Percentiles rank a stretch among this genome's conserved stretches.
phyloP scores from a whole-genome alignment of 108 stramenopile species.

The Nitzschia palea region DNA sequence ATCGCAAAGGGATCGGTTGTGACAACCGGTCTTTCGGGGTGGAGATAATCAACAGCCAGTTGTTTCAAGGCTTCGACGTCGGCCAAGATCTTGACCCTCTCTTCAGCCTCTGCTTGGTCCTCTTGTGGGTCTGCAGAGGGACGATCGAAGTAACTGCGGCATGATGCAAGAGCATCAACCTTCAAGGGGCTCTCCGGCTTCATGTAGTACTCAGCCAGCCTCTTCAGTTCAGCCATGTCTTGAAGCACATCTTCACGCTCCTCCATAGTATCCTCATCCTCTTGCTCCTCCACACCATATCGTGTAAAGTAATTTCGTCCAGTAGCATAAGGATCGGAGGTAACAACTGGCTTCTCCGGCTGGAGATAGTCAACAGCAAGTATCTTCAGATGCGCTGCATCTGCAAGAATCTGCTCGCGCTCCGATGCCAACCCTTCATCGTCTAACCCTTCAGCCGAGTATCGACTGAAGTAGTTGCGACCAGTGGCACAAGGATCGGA shows the following conservation, averaged over 20 bases:
- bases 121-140: constrained; percentile 39
- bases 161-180: constrained; percentile 18
- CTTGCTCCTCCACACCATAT: constrained; percentile 43
- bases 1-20: constrained; percentile 31
- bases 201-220: constrained; percentile 29
- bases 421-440: constrained; percentile 43
- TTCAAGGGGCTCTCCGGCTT: constrained; percentile 43
- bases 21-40: constrained; percentile 58
- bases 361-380: constrained; percentile 36
- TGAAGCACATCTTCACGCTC: constrained; percentile 59
- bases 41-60: constrained; percentile 54
- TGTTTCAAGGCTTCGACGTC: constrained; percentile 56
- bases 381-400: constrained; percentile 35
- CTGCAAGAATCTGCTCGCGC: constrained; percentile 45
- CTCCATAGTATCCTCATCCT: constrained; percentile 43
- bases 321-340: constrained; percentile 32
- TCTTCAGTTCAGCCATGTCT: constrained; percentile 52
- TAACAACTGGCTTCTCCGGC: constrained; percentile 31
- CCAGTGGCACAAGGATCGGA: constrained; percentile 41
- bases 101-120: constrained; percentile 45
- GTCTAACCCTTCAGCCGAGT: constrained; percentile 43
- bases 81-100: constrained; percentile 53
- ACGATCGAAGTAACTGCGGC: constrained; percentile 63
- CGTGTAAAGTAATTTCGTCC: constrained; percentile 67
- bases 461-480: constrained; percentile 63